Percentiles rank a stretch among this genome's conserved stretches.
Conservation (phyloP, 345 rosid species). For the Trapa bicornis region DNA sequence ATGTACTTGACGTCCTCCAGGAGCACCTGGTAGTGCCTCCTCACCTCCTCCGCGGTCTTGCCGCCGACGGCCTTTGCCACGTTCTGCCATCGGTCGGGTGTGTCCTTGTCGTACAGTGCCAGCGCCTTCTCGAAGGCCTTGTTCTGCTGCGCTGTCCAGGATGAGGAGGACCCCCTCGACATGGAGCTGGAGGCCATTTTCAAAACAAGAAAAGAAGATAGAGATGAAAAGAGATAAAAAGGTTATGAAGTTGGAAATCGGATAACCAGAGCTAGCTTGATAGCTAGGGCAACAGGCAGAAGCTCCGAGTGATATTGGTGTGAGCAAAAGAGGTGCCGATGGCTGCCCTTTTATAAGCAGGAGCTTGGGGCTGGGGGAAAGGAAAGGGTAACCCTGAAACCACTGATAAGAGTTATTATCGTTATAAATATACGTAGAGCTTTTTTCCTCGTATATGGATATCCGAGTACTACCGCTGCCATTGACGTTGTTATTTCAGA, state of each 20-base stretch:
- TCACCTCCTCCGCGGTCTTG: conserved; percentile 76
- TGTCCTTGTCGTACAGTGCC: conserved; percentile 81
- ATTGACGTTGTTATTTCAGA: background rate
- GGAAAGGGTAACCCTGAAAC: conserved; percentile 7
- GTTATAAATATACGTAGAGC: background rate
- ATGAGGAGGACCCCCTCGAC: conserved; percentile 52
- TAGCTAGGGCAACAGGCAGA: background rate
- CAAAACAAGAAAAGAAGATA: background rate
- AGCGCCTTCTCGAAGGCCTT: conserved; percentile 88
- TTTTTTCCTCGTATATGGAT: background rate
- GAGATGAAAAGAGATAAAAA: conserved; percentile 3
- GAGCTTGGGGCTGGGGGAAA: conserved; percentile 11
- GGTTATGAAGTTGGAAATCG: conserved; percentile 1
- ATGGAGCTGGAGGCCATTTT: conserved; percentile 71
- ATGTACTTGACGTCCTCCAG: conserved; percentile 62
- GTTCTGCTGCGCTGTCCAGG: conserved; percentile 84
- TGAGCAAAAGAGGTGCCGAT: conserved; percentile 39
- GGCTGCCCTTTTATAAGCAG: conserved; percentile 54
- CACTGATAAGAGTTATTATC: background rate
- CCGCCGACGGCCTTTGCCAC: conserved; percentile 86
- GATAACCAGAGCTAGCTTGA: background rate
- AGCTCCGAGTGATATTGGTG: conserved; percentile 8
- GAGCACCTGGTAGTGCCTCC: conserved; percentile 64
- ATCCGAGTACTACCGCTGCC: background rate
- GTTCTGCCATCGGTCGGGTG: conserved; percentile 95